A percentile compares a stretch with the other conserved stretches of the same genome.
Conservation (phyloP, 225 moss, liverwort and hornwort species). For the Polytrichum commune region DNA sequence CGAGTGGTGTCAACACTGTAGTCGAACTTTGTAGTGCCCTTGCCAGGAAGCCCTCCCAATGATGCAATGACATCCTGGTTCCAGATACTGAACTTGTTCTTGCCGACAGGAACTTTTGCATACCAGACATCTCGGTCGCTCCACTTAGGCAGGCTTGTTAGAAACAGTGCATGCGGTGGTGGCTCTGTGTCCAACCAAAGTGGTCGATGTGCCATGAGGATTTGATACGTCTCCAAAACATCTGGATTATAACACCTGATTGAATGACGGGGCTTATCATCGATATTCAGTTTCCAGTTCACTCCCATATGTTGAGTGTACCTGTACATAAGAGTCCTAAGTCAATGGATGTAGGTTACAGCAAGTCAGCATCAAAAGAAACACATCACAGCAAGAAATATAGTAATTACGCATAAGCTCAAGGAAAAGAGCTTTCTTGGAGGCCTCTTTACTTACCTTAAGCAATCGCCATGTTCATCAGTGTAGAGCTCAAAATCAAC, state of each 20-base stretch:
- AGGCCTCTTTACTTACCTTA: conserved; percentile 5
- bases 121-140: conserved; percentile 36
- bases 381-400: too few relatives aligned
- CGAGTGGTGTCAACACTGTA: conserved; percentile 21
- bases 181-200: conserved; percentile 28
- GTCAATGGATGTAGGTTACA: background rate
- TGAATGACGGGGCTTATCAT: conserved; percentile 23
- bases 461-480: conserved; percentile 32
- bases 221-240: conserved; percentile 31
- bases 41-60: conserved; percentile 30
- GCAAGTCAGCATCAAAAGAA: too few relatives aligned
- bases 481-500: conserved; percentile 33
- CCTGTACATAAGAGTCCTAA: conserved; percentile 9
- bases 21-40: conserved; percentile 22
- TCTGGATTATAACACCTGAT: conserved; percentile 31
- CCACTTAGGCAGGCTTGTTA: conserved; percentile 35
- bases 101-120: conserved; percentile 33
- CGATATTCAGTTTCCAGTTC: conserved; percentile 25
- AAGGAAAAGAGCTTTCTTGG: too few relatives aligned
- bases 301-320: conserved; percentile 28
- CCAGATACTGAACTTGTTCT: conserved; percentile 43
- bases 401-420: too few relatives aligned
- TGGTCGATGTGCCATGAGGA: conserved; percentile 36
- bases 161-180: conserved; percentile 28
- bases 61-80: conserved; percentile 35